phyloP scores from a whole-genome alignment of 192 early-diverging fungal species.

The Umbelopsis ramanniana region DNA sequence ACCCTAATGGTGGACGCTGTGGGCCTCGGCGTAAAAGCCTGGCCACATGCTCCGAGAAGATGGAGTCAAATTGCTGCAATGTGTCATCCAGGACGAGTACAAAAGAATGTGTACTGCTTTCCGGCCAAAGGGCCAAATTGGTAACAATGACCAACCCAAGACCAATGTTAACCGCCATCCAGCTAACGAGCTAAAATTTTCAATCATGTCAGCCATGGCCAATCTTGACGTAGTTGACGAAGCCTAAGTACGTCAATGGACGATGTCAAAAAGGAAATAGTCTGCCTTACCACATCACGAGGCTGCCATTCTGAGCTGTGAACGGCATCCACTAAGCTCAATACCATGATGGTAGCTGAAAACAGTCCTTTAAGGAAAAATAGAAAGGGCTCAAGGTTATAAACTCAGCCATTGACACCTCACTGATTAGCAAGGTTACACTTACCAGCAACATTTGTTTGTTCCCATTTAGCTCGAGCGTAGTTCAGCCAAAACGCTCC shows the following conservation, averaged over 20 bases:
- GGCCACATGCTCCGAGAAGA: conserved; percentile 16
- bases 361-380: conserved; percentile 24
- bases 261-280: background rate
- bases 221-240: no score
- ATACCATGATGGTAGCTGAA: conserved; percentile 35
- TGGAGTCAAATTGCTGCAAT: conserved; percentile 24
- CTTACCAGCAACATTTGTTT: conserved; percentile 42
- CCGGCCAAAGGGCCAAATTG: conserved; percentile 29
- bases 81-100: conserved; percentile 25
- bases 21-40: background rate
- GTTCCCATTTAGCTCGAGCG: conserved; percentile 33
- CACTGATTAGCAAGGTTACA: background rate
- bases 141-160: conserved; percentile 20
- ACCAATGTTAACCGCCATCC: conserved; percentile 21
- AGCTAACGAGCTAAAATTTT: conserved; percentile 29
- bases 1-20: background rate
- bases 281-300: conserved; percentile 17
- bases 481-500: conserved; percentile 33
- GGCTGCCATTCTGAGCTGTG: conserved; percentile 18
- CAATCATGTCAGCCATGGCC: no score
- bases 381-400: background rate
- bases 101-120: conserved; percentile 29
- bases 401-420: background rate
- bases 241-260: conserved; percentile 7
- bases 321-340: conserved; percentile 31